A percentile compares a stretch with the other conserved stretches of the same genome.
phyloP scores from a whole-genome alignment of 1,139 yeast species.

The Diutina siamensis region DNA sequence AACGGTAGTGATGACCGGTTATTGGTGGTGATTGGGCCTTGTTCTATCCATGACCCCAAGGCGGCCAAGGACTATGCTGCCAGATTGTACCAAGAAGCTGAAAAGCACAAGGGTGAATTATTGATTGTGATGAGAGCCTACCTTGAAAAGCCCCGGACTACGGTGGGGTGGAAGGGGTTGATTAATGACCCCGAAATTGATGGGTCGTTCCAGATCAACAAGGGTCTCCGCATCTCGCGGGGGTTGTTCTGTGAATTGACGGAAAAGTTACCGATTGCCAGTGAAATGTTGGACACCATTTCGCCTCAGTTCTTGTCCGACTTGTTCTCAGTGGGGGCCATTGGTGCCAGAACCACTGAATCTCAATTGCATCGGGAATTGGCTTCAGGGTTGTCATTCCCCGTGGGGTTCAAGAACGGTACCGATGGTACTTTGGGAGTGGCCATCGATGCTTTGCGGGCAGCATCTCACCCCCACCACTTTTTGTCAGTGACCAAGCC shows the following conservation, averaged over 20 bases:
- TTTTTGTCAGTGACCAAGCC: conserved; percentile 83
- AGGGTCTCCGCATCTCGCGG: conserved; percentile 84
- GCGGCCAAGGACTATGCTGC: conserved; percentile 87
- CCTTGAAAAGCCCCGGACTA: conserved; percentile 95
- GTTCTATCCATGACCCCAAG: conserved; percentile 89
- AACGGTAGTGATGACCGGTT: conserved; percentile 73
- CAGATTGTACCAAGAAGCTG: conserved; percentile 46
- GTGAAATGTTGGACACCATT: conserved; percentile 96
- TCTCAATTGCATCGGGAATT: conserved; percentile 93
- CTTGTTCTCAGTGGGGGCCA: conserved; percentile 86
- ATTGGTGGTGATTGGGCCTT: conserved; percentile 84
- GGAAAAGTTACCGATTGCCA: conserved; percentile 71
- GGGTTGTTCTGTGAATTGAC: conserved; percentile 79
- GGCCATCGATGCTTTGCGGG: conserved; percentile 87
- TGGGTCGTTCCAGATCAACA: conserved; percentile 86
- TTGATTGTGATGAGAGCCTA: conserved; percentile 94
- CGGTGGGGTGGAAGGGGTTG: conserved; percentile 98
- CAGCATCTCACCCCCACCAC: conserved; percentile 90
- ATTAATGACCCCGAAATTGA: conserved; percentile 96
- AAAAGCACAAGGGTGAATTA: conserved; percentile 61
- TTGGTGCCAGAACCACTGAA: conserved; percentile 97
- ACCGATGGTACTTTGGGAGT: conserved; percentile 91
- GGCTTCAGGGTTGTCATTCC: conserved; percentile 92
- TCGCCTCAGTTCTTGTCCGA: conserved; percentile 91
- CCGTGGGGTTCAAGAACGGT: conserved; percentile 95